Evolutionary conservation across 2,329 filamentous ascomycete species (phyloP).

Genomic region (Hirsutella rhossiliensis): DNA sequence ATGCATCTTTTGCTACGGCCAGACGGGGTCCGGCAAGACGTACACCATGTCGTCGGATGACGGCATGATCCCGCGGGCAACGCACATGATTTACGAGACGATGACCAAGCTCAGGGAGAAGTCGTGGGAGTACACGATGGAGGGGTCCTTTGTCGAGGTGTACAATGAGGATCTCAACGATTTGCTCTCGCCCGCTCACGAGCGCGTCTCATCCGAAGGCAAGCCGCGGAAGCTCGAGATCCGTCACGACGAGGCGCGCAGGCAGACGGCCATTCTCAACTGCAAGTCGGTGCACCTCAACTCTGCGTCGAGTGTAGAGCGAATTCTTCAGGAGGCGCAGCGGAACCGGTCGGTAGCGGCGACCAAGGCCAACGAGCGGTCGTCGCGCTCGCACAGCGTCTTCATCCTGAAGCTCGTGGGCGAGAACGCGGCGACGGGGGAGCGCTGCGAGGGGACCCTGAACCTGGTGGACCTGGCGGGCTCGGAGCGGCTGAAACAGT

Average conservation of each 20-base stretch:
- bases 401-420: constrained; percentile 76
- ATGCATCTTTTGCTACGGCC: constrained; percentile 97
- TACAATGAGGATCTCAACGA: constrained; percentile 98
- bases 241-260: constrained; percentile 69
- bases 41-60: constrained; percentile 86
- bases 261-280: constrained; percentile 73
- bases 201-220: constrained; percentile 41
- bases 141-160: constrained; percentile 91
- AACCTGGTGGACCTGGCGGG: constrained; percentile 95
- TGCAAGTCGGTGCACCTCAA: constrained; percentile 66
- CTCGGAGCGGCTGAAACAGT: constrained; percentile 81
- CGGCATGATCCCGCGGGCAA: constrained; percentile 91
- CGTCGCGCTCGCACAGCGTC: constrained; percentile 87
- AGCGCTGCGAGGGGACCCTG: constrained; percentile 82
- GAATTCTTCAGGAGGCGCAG: constrained; percentile 67
- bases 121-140: constrained; percentile 89
- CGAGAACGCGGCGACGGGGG: constrained; percentile 63
- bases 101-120: constrained; percentile 75
- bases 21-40: constrained; percentile 95
- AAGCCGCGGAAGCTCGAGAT: constrained; percentile 78
- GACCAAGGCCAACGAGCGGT: constrained; percentile 94
- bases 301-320: constrained; percentile 67
- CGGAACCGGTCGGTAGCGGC: constrained; percentile 86
- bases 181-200: constrained; percentile 43
- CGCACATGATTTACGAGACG: constrained; percentile 86